Base-by-base conservation (phyloP, 2,329 filamentous ascomycete genomes). In the Aspergillus amoenus region DNA sequence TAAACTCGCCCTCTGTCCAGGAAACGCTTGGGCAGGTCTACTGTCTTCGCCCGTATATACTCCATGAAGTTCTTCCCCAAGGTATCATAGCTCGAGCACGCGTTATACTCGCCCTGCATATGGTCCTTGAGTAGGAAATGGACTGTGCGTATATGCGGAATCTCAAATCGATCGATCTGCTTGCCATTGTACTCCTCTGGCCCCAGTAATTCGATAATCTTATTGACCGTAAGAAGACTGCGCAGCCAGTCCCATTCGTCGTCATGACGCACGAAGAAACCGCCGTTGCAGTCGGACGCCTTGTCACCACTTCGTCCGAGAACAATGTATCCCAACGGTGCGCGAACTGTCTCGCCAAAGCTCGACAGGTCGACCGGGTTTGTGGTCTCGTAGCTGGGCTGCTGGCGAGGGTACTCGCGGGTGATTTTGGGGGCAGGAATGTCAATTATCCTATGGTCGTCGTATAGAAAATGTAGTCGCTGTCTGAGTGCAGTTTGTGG, bases 241-340 rank as follows among this genome's bases (percentile, higher is more conserved):
- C 49, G 49, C 4, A 57, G 55, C 55, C 55, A 57, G 37, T 52
- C 47, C 43, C 47, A 57, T n/a, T 57, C 43, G 18, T 57, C 49
- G 17, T 34, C 47, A 32, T 44, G 12, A 5, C 43, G 49, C 22
- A 57, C 55, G 30, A 53, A 57, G 32, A 57, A 53, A 3, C 55
- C 55, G 13, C 27, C 34, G 34, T 57, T 53, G 21, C 39, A 46
- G 37, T 57, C 42, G 30, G 40, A 39, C 6, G 42, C 43, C n/a
- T 57, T 57, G 39, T 49, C 55, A 3, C 55, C 55, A 11, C 49
- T 42, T 3, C 55, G 42, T 13, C 40, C 49, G n/a, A 52, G 50
- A 8, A 57, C 55, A 2, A 57, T 57, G 12, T 44, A 34, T 30
- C 55, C 55, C 11, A 57, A 21, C 6, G 55, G 49, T 42, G 39